A percentile compares a stretch with the other conserved stretches of the same genome.
Conservation (phyloP, 1,284 basidiomycete species). For the Ustilago loliicola region DNA sequence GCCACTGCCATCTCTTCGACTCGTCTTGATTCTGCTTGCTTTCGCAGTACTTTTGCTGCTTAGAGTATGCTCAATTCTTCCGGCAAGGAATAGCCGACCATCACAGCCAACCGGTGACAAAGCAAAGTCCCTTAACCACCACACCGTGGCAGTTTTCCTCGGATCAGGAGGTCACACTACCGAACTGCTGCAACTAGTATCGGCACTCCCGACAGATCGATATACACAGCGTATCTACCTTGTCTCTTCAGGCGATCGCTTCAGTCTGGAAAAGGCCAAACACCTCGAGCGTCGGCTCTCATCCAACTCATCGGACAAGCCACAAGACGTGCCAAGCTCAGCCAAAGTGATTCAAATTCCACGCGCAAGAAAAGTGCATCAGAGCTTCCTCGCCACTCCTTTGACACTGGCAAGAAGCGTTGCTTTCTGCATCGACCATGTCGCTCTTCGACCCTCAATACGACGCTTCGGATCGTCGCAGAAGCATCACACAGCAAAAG, state of each 20-base stretch:
- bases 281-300: conserved; percentile 76
- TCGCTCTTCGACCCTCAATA: conserved; percentile 42
- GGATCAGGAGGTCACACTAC: conserved; percentile 90
- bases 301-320: neutral
- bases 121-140: neutral
- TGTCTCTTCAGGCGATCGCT: conserved; percentile 82
- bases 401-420: conserved; percentile 42
- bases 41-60: conserved; percentile 5
- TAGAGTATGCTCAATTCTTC: conserved; percentile 36
- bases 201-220: conserved; percentile 80
- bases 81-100: neutral
- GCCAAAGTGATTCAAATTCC: conserved; percentile 74
- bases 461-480: neutral
- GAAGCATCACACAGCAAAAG: neutral
- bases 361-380: conserved; percentile 77
- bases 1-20: conserved; percentile 29
- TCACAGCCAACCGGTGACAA: neutral
- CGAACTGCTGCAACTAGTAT: conserved; percentile 85
- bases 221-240: conserved; percentile 86
- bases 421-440: conserved; percentile 44
- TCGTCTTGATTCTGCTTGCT: neutral
- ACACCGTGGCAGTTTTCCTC: conserved; percentile 75
- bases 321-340: neutral
- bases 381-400: conserved; percentile 62
- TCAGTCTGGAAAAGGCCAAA: conserved; percentile 81